phyloP scores from a whole-genome alignment of 2,329 filamentous ascomycete genomes.

The Graphium sp. region DNA sequence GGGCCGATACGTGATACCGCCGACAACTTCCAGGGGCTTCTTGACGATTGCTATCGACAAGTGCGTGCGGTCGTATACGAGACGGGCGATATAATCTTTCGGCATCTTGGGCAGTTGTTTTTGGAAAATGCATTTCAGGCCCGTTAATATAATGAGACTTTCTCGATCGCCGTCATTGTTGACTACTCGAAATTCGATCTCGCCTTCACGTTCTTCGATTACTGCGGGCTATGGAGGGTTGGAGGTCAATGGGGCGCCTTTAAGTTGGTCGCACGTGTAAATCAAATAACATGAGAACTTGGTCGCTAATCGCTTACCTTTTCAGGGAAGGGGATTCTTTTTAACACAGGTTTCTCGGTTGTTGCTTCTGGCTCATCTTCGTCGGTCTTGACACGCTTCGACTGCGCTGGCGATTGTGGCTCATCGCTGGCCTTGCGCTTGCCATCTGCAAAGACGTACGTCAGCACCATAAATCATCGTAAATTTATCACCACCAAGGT shows the following conservation, averaged over 20 bases:
- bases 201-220: constrained; percentile 79
- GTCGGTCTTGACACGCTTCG: constrained; percentile 47
- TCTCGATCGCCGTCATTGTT: constrained; percentile 87
- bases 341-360: constrained; percentile 36
- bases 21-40: constrained; percentile 87
- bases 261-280: too few species aligned
- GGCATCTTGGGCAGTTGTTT: constrained; percentile 99
- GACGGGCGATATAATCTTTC: constrained; percentile 92
- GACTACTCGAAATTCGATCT: constrained; percentile 94
- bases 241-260: too few species aligned
- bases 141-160: constrained; percentile 85
- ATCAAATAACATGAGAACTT: too few species aligned
- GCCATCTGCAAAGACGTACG: constrained; percentile 17
- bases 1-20: constrained; percentile 89
- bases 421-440: constrained; percentile 64
- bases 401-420: constrained; percentile 39
- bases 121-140: constrained; percentile 94
- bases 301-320: constrained; percentile 58
- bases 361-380: constrained; percentile 25
- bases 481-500: too few species aligned
- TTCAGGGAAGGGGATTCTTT: constrained; percentile 73
- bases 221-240: constrained; percentile 55
- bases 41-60: constrained; percentile 95
- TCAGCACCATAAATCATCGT: too few species aligned
- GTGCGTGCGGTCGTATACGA: constrained; percentile 95